These are phyloP conservation scores for Fusarium avenaceum DNA, from an alignment of 2,329 filamentous ascomycete species.

Conservation along the genomic window DNA sequence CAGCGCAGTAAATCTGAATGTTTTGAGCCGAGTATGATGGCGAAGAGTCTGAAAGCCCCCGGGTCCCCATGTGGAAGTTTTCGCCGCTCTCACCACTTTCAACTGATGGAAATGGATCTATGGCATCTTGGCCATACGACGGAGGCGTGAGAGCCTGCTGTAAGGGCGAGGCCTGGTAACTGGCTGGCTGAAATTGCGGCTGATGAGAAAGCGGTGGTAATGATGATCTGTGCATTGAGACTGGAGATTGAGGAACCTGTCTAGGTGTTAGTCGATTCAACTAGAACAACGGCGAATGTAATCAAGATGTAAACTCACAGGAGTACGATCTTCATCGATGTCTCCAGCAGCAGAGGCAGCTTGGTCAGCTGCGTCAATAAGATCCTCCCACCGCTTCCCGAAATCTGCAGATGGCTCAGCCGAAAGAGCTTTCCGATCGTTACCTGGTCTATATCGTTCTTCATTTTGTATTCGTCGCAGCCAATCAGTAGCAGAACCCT, in stretches of 20 bases:
- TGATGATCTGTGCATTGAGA: constrained; percentile 73
- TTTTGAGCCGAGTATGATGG: constrained; percentile 78
- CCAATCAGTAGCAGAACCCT: constrained; percentile 77
- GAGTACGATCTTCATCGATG: constrained; percentile 90
- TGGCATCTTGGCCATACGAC: constrained; percentile 72
- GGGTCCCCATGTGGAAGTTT: constrained; percentile 77
- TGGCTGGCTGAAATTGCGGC: constrained; percentile 71
- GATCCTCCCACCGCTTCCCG: constrained; percentile 94
- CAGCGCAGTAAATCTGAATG: constrained; percentile 93
- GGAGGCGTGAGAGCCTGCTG: constrained; percentile 93
- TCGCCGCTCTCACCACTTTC: constrained; percentile 82
- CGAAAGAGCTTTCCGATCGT: constrained; percentile 85
- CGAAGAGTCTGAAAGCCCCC: constrained; percentile 77
- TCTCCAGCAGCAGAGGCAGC: constrained; percentile 90
- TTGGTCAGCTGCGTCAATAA: constrained; percentile 85
- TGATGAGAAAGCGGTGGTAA: constrained; percentile 71
- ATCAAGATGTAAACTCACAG: constrained; percentile 64
- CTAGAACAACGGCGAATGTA: not conserved
- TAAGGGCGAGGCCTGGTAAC: constrained; percentile 89
- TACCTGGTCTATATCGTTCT: constrained; percentile 73
- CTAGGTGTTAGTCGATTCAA: constrained; percentile 42
- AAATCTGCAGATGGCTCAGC: constrained; percentile 85
- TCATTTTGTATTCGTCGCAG: constrained; percentile 70
- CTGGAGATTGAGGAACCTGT: constrained; percentile 74
- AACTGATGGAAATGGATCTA: constrained; percentile 89